Conservation (phyloP, 2,329 filamentous ascomycete genomes). For the Calonectria pauciramosa region DNA sequence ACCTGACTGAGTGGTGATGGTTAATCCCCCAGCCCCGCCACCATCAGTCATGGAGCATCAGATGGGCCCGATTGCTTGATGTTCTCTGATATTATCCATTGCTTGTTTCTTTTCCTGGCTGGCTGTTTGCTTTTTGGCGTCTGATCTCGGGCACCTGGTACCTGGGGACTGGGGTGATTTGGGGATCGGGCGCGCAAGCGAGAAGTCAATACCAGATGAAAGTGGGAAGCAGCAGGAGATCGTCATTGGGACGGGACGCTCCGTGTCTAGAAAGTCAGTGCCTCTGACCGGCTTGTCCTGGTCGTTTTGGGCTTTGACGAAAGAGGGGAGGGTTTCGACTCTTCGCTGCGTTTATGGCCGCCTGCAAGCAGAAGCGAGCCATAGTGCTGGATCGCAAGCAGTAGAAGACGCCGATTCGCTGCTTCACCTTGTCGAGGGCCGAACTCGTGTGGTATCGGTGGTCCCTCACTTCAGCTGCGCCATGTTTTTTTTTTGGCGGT, state of each 20-base stretch:
- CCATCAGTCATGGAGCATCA: constrained; percentile 11
- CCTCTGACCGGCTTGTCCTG: constrained; percentile 17
- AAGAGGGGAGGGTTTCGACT: neutral
- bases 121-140: neutral
- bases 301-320: neutral
- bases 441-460: constrained; percentile 1
- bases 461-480: constrained; percentile 1
- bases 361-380: constrained; percentile 4
- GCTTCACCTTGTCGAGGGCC: constrained; percentile 12
- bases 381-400: neutral
- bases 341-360: constrained; percentile 2
- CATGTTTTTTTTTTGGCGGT: neutral
- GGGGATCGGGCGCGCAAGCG: neutral
- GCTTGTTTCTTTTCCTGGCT: neutral
- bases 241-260: constrained; percentile 23
- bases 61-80: constrained; percentile 7
- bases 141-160: neutral
- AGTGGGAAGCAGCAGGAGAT: constrained; percentile 8
- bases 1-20: constrained; percentile 27
- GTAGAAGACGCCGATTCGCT: constrained; percentile 13
- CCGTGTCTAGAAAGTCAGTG: constrained; percentile 17
- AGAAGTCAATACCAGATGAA: constrained; percentile 12
- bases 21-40: constrained; percentile 17
- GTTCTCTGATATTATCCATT: neutral
- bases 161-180: neutral